These are phyloP conservation scores for Hypoxylon sp. DNA, from an alignment of 2,329 filamentous ascomycete species.

Conservation along the genomic window DNA sequence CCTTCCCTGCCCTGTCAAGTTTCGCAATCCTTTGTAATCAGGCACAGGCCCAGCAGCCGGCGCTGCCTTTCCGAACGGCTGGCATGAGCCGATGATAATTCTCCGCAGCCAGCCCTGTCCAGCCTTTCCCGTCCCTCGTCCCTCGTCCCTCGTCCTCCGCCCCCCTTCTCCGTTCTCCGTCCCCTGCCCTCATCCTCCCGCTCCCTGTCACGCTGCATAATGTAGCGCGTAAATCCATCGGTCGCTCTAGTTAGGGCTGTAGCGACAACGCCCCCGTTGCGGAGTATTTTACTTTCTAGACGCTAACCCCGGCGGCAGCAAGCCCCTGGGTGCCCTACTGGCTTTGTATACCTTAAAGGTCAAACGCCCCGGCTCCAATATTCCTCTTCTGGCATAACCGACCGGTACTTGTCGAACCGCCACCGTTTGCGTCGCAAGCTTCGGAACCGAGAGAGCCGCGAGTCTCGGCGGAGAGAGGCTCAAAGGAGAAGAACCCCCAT, in stretches of 20 bases:
- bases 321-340: neutral
- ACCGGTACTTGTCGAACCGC: constrained; percentile 8
- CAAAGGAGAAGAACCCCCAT: neutral
- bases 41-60: no score
- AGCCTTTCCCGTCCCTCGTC: neutral
- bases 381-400: constrained; percentile 1
- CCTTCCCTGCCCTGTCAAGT: neutral
- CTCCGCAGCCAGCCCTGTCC: neutral
- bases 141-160: neutral
- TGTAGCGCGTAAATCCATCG: neutral
- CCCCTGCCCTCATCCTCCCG: neutral
- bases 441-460: constrained; percentile 3
- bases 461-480: no score
- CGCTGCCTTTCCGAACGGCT: neutral
- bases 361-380: neutral
- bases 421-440: constrained; percentile 1
- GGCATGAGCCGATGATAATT: neutral
- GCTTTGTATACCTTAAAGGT: no score
- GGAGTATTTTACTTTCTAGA: neutral
- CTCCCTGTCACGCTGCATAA: neutral
- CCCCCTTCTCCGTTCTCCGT: neutral
- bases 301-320: neutral
- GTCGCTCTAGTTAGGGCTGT: neutral
- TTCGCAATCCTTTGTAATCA: constrained; percentile 25
- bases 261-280: neutral